Evolutionary conservation across 1,284 basidiomycete species (phyloP).

Genomic region (Apiotrichum domesticum): DNA sequence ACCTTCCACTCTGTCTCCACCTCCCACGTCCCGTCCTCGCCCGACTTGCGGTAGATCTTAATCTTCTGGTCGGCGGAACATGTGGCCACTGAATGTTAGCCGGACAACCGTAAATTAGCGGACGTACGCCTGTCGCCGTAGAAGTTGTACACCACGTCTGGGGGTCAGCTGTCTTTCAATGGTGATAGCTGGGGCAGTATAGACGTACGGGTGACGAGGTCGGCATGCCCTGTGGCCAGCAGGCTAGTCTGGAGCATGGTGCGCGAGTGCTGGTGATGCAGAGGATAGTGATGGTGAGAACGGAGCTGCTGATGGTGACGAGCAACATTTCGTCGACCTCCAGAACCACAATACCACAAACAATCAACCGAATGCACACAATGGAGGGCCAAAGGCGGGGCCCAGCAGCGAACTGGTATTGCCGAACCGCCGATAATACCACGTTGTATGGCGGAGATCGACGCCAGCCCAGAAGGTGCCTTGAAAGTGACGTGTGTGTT

Average conservation of each 20-base stretch:
- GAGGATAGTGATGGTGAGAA: too few species aligned
- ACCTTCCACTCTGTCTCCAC: conserved; percentile 85
- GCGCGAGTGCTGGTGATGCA: neutral
- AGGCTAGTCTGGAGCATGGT: conserved; percentile 46
- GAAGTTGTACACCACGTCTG: conserved; percentile 80
- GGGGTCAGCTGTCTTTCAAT: conserved; percentile 8
- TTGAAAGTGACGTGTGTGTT: too few species aligned
- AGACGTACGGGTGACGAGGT: conserved; percentile 44
- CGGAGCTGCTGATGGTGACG: neutral
- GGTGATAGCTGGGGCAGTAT: neutral
- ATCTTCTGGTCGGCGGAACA: conserved; percentile 56
- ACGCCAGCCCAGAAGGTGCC: too few species aligned
- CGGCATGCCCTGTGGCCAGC: conserved; percentile 43
- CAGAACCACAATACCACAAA: too few species aligned
- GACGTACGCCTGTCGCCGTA: conserved; percentile 63
- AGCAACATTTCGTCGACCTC: neutral
- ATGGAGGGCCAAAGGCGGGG: conserved; percentile 1
- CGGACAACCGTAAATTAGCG: conserved; percentile 50
- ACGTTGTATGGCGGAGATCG: neutral
- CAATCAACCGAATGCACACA: too few species aligned
- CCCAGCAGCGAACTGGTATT: neutral
- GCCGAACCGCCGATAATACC: conserved; percentile 3
- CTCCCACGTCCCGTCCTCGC: conserved; percentile 58
- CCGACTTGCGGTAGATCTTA: conserved; percentile 69
- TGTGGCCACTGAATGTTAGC: conserved; percentile 53